A percentile compares a stretch with the other conserved stretches of the same genome.
Evolutionary conservation across 2,329 filamentous ascomycete genomes (phyloP).

Genomic region (Diaporthe vaccinii): DNA sequence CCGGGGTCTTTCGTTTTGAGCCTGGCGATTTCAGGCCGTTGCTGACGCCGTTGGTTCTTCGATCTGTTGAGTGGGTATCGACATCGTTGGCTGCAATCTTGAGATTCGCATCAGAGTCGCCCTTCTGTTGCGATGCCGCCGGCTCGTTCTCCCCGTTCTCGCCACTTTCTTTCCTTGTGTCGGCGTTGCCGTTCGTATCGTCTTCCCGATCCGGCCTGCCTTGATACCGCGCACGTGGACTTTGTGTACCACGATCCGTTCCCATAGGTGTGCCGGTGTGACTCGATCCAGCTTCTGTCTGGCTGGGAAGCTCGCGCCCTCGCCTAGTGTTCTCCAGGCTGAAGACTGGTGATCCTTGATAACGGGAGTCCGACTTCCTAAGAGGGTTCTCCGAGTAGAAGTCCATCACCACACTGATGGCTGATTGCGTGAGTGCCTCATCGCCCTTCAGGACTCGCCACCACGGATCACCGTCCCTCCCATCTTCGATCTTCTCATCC

Average conservation of each 20-base stretch:
- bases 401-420: constrained; percentile 81
- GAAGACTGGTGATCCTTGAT: constrained; percentile 66
- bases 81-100: constrained; percentile 51
- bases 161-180: constrained; percentile 38
- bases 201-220: constrained; percentile 48
- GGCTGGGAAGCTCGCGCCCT: constrained; percentile 56
- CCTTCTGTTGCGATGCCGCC: constrained; percentile 40
- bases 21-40: constrained; percentile 46
- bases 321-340: constrained; percentile 68
- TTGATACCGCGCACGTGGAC: constrained; percentile 58
- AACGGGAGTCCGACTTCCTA: constrained; percentile 67
- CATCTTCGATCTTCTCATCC: constrained; percentile 80
- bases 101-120: constrained; percentile 50
- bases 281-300: constrained; percentile 61
- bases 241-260: constrained; percentile 63
- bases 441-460: constrained; percentile 84
- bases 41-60: constrained; percentile 41
- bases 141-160: constrained; percentile 34
- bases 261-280: constrained; percentile 63
- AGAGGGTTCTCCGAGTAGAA: constrained; percentile 76
- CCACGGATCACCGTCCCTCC: constrained; percentile 81
- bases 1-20: constrained; percentile 48
- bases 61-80: constrained; percentile 43
- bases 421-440: constrained; percentile 77
- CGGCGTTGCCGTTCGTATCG: constrained; percentile 53